Percentiles rank a stretch among this genome's conserved stretches.
These are phyloP conservation scores for Phytophthora cajani DNA, from an alignment of 352 stramenopile species.

Conservation along the genomic window DNA sequence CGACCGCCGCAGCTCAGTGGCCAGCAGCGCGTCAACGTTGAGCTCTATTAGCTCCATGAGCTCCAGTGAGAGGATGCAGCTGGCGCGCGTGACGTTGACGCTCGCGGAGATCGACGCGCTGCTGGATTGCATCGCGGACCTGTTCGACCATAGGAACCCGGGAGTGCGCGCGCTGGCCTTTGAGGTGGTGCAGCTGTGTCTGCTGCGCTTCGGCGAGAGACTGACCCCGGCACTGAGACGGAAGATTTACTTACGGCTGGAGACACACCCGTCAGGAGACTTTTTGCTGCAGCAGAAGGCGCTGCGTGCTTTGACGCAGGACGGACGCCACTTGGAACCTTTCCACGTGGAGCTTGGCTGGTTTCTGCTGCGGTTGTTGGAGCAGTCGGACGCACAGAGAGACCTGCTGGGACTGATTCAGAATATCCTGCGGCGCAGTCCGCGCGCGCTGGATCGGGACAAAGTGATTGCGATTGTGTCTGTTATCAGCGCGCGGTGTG, in stretches of 20 bases:
- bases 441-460: constrained; percentile 60
- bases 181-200: constrained; percentile 73
- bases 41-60: constrained; percentile 22
- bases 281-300: constrained; percentile 71
- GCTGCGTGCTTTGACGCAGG: constrained; percentile 65
- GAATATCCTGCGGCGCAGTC: constrained; percentile 69
- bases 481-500: constrained; percentile 69
- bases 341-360: constrained; percentile 78
- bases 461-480: constrained; percentile 76
- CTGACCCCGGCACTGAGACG: constrained; percentile 49
- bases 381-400: constrained; percentile 82
- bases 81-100: constrained; percentile 25
- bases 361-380: constrained; percentile 76
- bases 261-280: constrained; percentile 55
- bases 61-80: constrained; percentile 18
- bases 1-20: constrained; percentile 3
- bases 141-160: constrained; percentile 76
- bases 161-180: constrained; percentile 78
- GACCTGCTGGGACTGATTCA: constrained; percentile 82
- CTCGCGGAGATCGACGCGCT: constrained; percentile 63
- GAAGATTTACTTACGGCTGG: constrained; percentile 67
- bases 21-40: constrained; percentile 20
- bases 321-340: constrained; percentile 69
- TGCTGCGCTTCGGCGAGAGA: constrained; percentile 63
- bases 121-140: constrained; percentile 68